These are phyloP conservation scores for Mycena galopus DNA, from an alignment of 768 basidiomycete genomes.

Conservation along the genomic window DNA sequence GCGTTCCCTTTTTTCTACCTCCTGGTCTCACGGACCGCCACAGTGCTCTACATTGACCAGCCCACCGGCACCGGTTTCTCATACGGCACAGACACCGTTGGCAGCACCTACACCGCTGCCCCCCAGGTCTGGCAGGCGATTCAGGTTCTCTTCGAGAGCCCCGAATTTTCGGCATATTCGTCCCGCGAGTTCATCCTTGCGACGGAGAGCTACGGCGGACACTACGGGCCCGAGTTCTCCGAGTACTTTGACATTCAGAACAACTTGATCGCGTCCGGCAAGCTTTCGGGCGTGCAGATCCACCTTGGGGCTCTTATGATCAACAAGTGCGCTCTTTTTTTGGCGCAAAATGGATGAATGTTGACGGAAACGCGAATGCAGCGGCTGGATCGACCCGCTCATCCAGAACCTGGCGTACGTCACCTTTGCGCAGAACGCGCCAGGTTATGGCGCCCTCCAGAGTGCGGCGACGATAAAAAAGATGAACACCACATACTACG, in stretches of 20 bases:
- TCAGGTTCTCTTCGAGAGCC: conserved; percentile 71
- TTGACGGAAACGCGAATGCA: conserved; percentile 37
- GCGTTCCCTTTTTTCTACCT: background rate
- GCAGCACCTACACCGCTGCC: conserved; percentile 66
- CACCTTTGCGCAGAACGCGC: conserved; percentile 70
- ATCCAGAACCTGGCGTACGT: conserved; percentile 72
- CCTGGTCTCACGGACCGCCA: background rate
- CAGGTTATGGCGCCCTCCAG: conserved; percentile 74
- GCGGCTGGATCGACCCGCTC: conserved; percentile 76
- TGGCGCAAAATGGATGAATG: background rate
- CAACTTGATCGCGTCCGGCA: conserved; percentile 57
- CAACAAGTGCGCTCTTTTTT: conserved; percentile 60
- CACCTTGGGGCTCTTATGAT: conserved; percentile 72
- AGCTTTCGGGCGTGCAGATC: conserved; percentile 62
- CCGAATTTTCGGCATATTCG: conserved; percentile 62
- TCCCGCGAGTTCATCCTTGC: conserved; percentile 73
- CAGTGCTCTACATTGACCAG: conserved; percentile 80
- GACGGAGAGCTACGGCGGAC: conserved; percentile 78
- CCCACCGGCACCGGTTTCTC: conserved; percentile 73
- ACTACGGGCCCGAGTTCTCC: conserved; percentile 75
- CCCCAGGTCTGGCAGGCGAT: conserved; percentile 72
- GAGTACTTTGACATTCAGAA: conserved; percentile 76
- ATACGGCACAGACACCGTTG: conserved; percentile 65
- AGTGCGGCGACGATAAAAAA: conserved; percentile 56
- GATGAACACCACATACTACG: conserved; percentile 63